A percentile compares a stretch with the other conserved stretches of the same genome.
Conservation (phyloP, 2,329 filamentous ascomycete genomes). For the Trichophyton schoenleinii region DNA sequence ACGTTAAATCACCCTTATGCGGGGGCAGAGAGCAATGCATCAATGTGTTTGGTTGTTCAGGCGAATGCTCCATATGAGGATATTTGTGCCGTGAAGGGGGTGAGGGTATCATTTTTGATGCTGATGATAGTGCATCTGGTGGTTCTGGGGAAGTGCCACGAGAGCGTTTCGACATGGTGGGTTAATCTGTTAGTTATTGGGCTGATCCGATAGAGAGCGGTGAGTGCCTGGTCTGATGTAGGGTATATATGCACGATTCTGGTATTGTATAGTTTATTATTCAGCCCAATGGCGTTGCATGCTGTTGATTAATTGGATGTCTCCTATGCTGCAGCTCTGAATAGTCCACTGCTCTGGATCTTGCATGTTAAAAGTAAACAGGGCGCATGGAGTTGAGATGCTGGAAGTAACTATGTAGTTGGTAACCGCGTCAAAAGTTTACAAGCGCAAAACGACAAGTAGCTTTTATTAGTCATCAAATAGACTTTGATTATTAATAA, state of each 20-base stretch:
- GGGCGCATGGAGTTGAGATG: not conserved
- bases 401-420: not conserved
- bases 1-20: constrained; percentile 57
- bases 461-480: too few species aligned
- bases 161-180: constrained; percentile 51
- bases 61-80: constrained; percentile 36
- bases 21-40: constrained; percentile 78
- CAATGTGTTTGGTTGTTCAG: constrained; percentile 24
- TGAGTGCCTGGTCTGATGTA: not conserved
- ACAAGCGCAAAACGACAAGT: too few species aligned
- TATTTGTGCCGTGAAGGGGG: constrained; percentile 39
- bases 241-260: not conserved
- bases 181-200: not conserved
- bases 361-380: too few species aligned
- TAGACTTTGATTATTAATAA: too few species aligned
- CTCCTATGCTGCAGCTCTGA: not conserved
- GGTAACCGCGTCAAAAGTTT: not conserved
- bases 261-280: not conserved
- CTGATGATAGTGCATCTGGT: constrained; percentile 26
- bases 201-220: not conserved
- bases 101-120: constrained; percentile 4
- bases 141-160: constrained; percentile 23
- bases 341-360: too few species aligned
- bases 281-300: not conserved
- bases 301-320: not conserved